Conservation (phyloP, 208 protist genomes). For the Crithidia brevicula region DNA sequence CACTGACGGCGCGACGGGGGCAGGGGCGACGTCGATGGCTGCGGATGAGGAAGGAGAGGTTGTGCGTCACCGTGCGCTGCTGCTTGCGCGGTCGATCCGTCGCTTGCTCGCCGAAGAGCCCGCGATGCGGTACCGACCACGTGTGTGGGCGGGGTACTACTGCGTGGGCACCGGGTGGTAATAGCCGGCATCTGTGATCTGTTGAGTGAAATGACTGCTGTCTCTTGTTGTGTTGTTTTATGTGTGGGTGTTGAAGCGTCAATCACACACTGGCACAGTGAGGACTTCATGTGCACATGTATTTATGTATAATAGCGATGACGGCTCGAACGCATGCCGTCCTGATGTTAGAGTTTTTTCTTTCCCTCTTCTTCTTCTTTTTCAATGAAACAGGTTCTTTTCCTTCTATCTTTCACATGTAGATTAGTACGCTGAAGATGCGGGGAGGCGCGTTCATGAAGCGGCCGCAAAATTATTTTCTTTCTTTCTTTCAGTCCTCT, state of each 20-base stretch:
- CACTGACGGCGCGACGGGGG: no score
- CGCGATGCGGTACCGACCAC: slow-evolving; percentile 73
- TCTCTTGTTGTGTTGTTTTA: no score
- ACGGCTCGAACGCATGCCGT: no score
- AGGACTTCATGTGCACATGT: no score
- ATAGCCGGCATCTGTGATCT: no score
- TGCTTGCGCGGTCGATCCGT: slow-evolving; percentile 72
- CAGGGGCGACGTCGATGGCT: no score
- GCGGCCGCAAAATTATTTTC: not conserved
- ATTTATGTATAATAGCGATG: no score
- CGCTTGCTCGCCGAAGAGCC: slow-evolving; percentile 62
- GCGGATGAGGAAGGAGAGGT: slow-evolving; percentile 19
- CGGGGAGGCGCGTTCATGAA: not conserved
- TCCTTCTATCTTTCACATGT: slow-evolving; percentile 5
- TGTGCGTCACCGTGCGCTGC: slow-evolving; percentile 44
- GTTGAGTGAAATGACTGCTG: no score
- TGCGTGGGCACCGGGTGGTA: slow-evolving; percentile 73
- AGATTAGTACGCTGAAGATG: not conserved
- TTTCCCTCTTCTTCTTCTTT: not conserved
- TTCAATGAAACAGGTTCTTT: not conserved
- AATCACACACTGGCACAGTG: no score
- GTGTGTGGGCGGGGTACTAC: slow-evolving; percentile 85
- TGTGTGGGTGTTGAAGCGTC: no score
- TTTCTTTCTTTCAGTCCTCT: not conserved
- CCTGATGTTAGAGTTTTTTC: no score